These are phyloP conservation scores for Populus alba DNA, from an alignment of 345 rosid genomes.

Conservation along the genomic window DNA sequence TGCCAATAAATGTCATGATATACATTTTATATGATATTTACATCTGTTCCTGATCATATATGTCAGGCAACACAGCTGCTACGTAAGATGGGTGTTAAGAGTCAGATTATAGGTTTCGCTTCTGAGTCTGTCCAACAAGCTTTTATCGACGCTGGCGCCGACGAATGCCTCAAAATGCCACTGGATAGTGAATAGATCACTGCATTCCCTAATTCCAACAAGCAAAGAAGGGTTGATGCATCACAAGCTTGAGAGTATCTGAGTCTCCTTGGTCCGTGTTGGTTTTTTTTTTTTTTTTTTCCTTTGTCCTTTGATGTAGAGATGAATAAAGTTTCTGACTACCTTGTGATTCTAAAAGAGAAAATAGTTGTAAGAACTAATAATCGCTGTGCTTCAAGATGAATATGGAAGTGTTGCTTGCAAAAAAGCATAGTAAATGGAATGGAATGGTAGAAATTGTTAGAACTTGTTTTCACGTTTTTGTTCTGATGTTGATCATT, in stretches of 20 bases:
- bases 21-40: too few relatives aligned
- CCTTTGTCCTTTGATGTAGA: neutral
- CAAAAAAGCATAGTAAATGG: too few relatives aligned
- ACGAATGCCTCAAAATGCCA: neutral
- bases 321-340: neutral
- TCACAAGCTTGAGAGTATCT: neutral
- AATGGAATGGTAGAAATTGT: too few relatives aligned
- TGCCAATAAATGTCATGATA: too few relatives aligned
- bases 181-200: neutral
- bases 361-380: too few relatives aligned
- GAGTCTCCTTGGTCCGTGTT: neutral
- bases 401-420: neutral
- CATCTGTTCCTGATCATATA: neutral
- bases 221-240: neutral
- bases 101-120: neutral
- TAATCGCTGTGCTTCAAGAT: too few relatives aligned
- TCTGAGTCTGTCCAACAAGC: neutral
- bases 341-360: neutral
- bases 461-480: too few relatives aligned
- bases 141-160: neutral
- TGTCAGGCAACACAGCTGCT: neutral
- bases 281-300: neutral
- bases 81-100: neutral
- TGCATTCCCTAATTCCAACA: neutral
- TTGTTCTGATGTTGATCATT: too few relatives aligned